Conservation (phyloP, 1,284 basidiomycete genomes). For the Boletus smithii region DNA sequence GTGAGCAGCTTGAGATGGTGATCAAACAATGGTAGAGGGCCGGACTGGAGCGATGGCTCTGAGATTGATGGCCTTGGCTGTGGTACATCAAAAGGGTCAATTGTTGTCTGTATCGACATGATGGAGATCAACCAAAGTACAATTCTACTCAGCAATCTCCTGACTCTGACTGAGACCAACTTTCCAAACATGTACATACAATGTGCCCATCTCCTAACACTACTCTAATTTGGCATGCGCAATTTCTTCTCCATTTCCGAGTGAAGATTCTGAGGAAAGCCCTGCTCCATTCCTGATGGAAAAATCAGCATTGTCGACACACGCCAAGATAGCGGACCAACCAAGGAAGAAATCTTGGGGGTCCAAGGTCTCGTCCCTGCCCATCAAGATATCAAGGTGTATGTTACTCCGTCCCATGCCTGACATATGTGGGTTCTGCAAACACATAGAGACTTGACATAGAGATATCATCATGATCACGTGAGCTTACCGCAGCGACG, state of each 20-base stretch:
- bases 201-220: not conserved
- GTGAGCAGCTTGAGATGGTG: conserved; percentile 63
- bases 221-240: too few species aligned
- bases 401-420: conserved; percentile 69
- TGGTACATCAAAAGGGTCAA: conserved; percentile 21
- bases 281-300: conserved; percentile 50
- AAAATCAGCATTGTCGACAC: conserved; percentile 5
- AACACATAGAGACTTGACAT: conserved; percentile 1
- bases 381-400: conserved; percentile 88
- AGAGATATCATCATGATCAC: not conserved
- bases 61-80: conserved; percentile 41
- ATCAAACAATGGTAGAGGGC: conserved; percentile 70
- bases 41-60: conserved; percentile 42
- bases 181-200: conserved; percentile 29
- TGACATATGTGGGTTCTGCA: conserved; percentile 63
- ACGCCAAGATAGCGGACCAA: conserved; percentile 35
- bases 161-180: conserved; percentile 4
- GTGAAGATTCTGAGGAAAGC: conserved; percentile 58
- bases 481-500: conserved; percentile 57
- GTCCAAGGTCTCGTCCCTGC: conserved; percentile 80
- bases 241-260: conserved; percentile 71
- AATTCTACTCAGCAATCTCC: not conserved
- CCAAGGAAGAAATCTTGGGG: conserved; percentile 72
- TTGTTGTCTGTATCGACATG: conserved; percentile 25
- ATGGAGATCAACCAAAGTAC: conserved; percentile 5